Conservation (phyloP, 768 basidiomycete species). For the Suillus hirtellus region DNA sequence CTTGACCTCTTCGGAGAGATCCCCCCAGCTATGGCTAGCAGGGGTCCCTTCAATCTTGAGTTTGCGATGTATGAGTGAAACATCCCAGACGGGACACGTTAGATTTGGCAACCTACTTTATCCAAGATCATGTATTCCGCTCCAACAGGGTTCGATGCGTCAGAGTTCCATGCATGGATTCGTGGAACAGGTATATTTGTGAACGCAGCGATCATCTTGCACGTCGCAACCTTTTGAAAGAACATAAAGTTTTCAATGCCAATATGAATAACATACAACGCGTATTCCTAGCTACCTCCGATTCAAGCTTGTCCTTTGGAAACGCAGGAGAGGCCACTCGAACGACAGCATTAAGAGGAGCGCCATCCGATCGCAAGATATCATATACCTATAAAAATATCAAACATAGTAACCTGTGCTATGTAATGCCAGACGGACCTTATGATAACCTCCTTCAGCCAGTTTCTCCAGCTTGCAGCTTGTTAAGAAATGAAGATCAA, state of each 20-base stretch:
- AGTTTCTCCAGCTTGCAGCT: conserved; percentile 1
- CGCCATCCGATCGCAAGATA: background rate
- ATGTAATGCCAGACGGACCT: background rate
- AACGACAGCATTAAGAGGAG: background rate
- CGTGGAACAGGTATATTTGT: background rate
- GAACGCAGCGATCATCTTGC: background rate
- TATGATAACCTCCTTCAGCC: conserved; percentile 1
- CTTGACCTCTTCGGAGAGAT: background rate
- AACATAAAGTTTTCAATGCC: background rate
- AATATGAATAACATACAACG: background rate
- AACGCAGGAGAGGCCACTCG: conserved; percentile 1
- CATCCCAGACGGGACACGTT: background rate
- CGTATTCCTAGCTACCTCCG: background rate
- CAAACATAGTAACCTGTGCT: background rate
- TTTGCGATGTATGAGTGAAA: background rate
- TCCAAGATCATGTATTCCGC: background rate
- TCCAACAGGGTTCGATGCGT: background rate
- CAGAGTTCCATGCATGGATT: background rate
- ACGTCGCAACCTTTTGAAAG: background rate
- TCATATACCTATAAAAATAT: background rate
- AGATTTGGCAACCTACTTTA: background rate
- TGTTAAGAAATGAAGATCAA: background rate
- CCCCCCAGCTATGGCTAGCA: background rate
- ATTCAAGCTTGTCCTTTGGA: background rate
- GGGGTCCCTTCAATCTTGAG: background rate